Evolutionary conservation across 306 rosid species (phyloP).

Genomic region (Prunus armeniaca): DNA sequence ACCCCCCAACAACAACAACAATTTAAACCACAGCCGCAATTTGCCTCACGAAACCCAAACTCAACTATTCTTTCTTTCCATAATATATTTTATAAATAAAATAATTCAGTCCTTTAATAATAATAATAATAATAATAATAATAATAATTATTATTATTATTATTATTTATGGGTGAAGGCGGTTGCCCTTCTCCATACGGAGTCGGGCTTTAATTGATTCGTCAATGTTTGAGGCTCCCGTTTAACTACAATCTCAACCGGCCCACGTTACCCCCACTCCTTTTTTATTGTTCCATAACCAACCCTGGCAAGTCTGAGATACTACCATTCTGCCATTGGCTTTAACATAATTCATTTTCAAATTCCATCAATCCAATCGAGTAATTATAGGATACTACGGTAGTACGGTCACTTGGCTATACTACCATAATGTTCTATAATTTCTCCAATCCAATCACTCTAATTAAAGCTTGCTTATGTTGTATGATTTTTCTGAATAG

Average conservation of each 20-base stretch:
- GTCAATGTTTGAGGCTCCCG: slow-evolving; percentile 81
- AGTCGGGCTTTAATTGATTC: slow-evolving; percentile 37
- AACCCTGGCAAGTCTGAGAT: slow-evolving; percentile 10
- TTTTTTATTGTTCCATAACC: slow-evolving; percentile 21
- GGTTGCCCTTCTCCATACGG: slow-evolving; percentile 66
- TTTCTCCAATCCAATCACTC: background rate
- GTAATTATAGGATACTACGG: too few relatives aligned
- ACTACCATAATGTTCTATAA: too few relatives aligned
- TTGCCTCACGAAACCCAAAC: slow-evolving; percentile 52
- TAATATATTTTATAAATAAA: background rate
- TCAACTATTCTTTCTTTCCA: background rate
- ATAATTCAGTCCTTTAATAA: background rate
- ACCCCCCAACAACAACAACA: background rate
- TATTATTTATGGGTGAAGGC: background rate
- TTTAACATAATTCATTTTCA: too few relatives aligned
- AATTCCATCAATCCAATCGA: too few relatives aligned
- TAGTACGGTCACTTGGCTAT: too few relatives aligned
- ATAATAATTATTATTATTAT: too few relatives aligned
- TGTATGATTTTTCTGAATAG: too few relatives aligned
- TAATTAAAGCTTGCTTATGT: background rate
- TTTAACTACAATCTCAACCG: slow-evolving; percentile 55
- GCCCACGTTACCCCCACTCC: slow-evolving; percentile 50
- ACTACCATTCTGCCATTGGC: slow-evolving; percentile 19
- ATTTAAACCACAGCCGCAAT: slow-evolving; percentile 62
- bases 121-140: too few relatives aligned